Conservation (phyloP, 2,329 filamentous ascomycete species). For the Capronia epimyces region DNA sequence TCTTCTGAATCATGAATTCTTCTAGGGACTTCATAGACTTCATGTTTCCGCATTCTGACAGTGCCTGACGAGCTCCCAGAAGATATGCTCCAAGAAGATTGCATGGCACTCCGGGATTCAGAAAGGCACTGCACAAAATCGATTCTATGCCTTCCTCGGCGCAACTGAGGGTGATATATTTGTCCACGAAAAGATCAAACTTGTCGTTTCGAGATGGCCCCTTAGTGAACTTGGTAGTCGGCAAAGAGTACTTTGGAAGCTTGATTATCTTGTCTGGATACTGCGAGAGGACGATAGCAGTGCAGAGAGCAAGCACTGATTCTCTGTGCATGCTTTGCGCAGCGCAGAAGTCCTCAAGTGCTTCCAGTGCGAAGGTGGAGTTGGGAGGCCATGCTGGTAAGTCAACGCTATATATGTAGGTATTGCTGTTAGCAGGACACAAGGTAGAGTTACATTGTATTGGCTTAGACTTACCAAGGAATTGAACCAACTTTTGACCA, state of each 20-base stretch:
- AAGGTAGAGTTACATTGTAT: not conserved
- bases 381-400: conserved; percentile 6
- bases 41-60: conserved; percentile 9
- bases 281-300: conserved; percentile 4
- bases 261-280: not conserved
- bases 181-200: conserved; percentile 22
- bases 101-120: conserved; percentile 28
- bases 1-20: conserved; percentile 6
- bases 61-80: conserved; percentile 21
- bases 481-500: conserved; percentile 9
- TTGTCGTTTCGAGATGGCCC: conserved; percentile 5
- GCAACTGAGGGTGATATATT: conserved; percentile 26
- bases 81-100: conserved; percentile 26
- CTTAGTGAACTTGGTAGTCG: not conserved
- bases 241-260: conserved; percentile 7
- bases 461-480: conserved; percentile 14
- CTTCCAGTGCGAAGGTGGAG: conserved; percentile 5
- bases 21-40: conserved; percentile 5
- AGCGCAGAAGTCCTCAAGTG: conserved; percentile 25
- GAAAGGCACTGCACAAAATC: conserved; percentile 28
- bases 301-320: conserved; percentile 17
- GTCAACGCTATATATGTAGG: not conserved
- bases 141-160: conserved; percentile 28
- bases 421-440: not conserved
- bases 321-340: conserved; percentile 20